These are phyloP conservation scores for Hypoxylon sp. DNA, from an alignment of 2,329 filamentous ascomycete genomes.

Conservation along the genomic window DNA sequence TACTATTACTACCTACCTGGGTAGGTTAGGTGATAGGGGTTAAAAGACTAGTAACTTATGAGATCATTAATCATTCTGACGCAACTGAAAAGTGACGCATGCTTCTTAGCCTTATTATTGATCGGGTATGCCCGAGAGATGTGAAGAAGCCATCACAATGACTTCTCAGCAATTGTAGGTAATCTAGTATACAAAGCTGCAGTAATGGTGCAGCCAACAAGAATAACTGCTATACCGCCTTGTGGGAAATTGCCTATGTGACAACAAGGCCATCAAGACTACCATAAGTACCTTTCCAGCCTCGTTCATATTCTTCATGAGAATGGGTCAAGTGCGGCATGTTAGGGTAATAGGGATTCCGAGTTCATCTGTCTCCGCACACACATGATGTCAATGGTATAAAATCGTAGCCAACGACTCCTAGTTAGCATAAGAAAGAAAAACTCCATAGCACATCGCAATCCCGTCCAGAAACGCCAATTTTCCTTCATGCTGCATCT, in stretches of 20 bases:
- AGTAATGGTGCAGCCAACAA: slow-evolving; percentile 2
- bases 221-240: slow-evolving; percentile 8
- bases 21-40: no score
- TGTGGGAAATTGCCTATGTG: neutral
- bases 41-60: no score
- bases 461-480: slow-evolving; percentile 30
- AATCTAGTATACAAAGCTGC: slow-evolving; percentile 33
- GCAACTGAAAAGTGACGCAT: no score
- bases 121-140: neutral
- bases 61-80: no score
- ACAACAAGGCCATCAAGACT: slow-evolving; percentile 18
- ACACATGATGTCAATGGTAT: slow-evolving; percentile 25
- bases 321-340: no score
- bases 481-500: slow-evolving; percentile 14
- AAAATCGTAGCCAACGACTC: slow-evolving; percentile 32
- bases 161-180: slow-evolving; percentile 9
- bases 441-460: slow-evolving; percentile 27
- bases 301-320: no score
- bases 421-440: slow-evolving; percentile 15
- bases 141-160: neutral
- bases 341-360: no score
- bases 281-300: slow-evolving; percentile 3
- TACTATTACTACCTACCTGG: neutral
- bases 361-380: no score
- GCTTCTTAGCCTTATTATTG: neutral